Percentiles rank a stretch among this genome's conserved stretches.
These are phyloP conservation scores for Rhizoclosmatium hyalinum DNA, from an alignment of 371 early-diverging fungal genomes.

Conservation along the genomic window DNA sequence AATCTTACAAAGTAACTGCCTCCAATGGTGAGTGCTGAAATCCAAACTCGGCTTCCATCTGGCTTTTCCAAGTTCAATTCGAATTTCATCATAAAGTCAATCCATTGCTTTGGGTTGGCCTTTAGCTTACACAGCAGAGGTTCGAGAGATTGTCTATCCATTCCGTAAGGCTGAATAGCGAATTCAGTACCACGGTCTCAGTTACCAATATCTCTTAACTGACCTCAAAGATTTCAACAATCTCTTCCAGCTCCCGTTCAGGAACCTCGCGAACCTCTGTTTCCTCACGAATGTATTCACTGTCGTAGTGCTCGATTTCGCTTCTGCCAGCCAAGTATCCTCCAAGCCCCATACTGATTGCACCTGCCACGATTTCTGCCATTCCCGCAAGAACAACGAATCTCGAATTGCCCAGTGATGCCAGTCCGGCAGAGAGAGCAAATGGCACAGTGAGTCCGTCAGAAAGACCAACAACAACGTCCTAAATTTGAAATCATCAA, in stretches of 20 bases:
- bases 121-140: conserved; percentile 67
- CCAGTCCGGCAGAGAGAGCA: conserved; percentile 78
- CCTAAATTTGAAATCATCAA: conserved; percentile 64
- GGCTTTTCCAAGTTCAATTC: conserved; percentile 73
- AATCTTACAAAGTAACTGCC: conserved; percentile 60
- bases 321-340: conserved; percentile 74
- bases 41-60: conserved; percentile 66
- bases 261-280: conserved; percentile 66
- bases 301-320: conserved; percentile 75
- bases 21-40: conserved; percentile 74
- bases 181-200: not conserved
- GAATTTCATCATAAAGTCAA: conserved; percentile 81
- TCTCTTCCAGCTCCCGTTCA: conserved; percentile 71
- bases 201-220: not conserved
- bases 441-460: conserved; percentile 82
- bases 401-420: conserved; percentile 61
- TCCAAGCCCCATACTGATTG: conserved; percentile 66
- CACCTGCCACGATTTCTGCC: conserved; percentile 72
- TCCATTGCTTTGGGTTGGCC: conserved; percentile 56
- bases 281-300: conserved; percentile 68
- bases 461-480: conserved; percentile 51
- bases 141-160: conserved; percentile 58
- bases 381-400: conserved; percentile 67
- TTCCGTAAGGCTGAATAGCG: conserved; percentile 63
- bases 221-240: conserved; percentile 49